These are phyloP conservation scores for Dorcoceras hygrometricum DNA, from an alignment of 257 asterid species.

Conservation along the genomic window DNA sequence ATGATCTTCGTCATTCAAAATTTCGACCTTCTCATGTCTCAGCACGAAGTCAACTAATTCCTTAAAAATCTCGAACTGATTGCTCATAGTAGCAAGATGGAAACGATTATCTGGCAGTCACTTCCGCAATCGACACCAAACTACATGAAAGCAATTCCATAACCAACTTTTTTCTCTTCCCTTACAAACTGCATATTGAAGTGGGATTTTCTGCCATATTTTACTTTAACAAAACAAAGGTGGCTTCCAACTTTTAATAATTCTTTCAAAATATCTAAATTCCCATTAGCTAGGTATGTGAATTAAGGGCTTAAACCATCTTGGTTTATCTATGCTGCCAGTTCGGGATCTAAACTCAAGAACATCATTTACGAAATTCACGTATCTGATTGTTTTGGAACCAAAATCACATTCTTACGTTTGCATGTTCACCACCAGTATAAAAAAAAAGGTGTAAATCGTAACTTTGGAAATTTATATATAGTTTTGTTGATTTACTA, in stretches of 20 bases:
- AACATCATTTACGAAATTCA: slow-evolving; percentile 22
- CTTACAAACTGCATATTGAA: slow-evolving; percentile 37
- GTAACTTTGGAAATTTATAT: too few relatives aligned
- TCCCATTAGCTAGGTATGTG: slow-evolving; percentile 41
- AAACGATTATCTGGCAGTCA: slow-evolving; percentile 34
- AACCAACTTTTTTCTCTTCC: slow-evolving; percentile 32
- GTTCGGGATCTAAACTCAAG: slow-evolving; percentile 19
- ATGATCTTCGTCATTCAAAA: slow-evolving; percentile 38
- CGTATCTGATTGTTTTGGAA: too few relatives aligned
- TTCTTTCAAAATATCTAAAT: slow-evolving; percentile 34
- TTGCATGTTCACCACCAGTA: too few relatives aligned
- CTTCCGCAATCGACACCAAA: slow-evolving; percentile 25
- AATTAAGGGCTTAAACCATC: slow-evolving; percentile 37
- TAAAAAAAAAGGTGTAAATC: too few relatives aligned
- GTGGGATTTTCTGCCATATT: slow-evolving; percentile 35
- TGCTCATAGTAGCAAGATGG: slow-evolving; percentile 34
- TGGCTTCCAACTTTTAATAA: slow-evolving; percentile 25
- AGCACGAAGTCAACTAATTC: slow-evolving; percentile 21
- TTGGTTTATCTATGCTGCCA: slow-evolving; percentile 20
- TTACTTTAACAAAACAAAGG: slow-evolving; percentile 37
- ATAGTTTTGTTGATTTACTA: too few relatives aligned
- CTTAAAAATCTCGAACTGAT: slow-evolving; percentile 33
- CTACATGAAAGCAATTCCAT: slow-evolving; percentile 23
- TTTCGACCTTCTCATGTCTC: slow-evolving; percentile 11
- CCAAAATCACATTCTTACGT: too few relatives aligned